Evolutionary conservation across 352 stramenopile species (phyloP).

Genomic region (Pythium scleroteichum): DNA sequence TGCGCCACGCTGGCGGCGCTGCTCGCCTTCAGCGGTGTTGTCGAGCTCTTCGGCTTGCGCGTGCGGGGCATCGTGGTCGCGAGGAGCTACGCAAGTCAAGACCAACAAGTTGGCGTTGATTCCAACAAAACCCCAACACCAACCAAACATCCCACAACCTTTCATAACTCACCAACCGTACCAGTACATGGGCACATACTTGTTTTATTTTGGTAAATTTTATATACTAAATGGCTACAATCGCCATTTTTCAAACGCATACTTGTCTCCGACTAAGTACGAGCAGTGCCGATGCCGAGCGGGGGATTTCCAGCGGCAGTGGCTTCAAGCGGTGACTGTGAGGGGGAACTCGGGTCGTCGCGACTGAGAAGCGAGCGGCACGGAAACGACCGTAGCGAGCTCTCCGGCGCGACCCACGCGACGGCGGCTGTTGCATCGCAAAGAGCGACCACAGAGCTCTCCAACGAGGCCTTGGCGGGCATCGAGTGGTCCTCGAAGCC

Average conservation of each 20-base stretch:
- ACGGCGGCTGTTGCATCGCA: neutral
- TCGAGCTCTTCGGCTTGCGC: slow-evolving; percentile 19
- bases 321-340: slow-evolving; percentile 21
- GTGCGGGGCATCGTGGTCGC: slow-evolving; percentile 20
- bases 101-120: slow-evolving; percentile 2
- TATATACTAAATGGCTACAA: neutral
- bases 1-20: slow-evolving; percentile 18
- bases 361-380: neutral
- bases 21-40: slow-evolving; percentile 33
- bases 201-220: slow-evolving; percentile 9
- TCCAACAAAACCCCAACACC: slow-evolving; percentile 17
- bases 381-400: slow-evolving; percentile 2
- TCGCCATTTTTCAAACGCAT: neutral
- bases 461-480: slow-evolving; percentile 6
- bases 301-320: slow-evolving; percentile 18
- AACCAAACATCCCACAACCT: slow-evolving; percentile 33
- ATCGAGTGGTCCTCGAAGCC: neutral
- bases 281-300: slow-evolving; percentile 5
- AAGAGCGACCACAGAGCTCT: slow-evolving; percentile 12
- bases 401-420: neutral
- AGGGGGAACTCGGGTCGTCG: neutral
- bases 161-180: slow-evolving; percentile 22
- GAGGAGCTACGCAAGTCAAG: neutral
- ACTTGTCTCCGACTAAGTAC: slow-evolving; percentile 19
- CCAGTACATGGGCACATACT: slow-evolving; percentile 8